These are phyloP conservation scores for Aspergillus texensis DNA, from an alignment of 2,329 filamentous ascomycete genomes.

Conservation along the genomic window DNA sequence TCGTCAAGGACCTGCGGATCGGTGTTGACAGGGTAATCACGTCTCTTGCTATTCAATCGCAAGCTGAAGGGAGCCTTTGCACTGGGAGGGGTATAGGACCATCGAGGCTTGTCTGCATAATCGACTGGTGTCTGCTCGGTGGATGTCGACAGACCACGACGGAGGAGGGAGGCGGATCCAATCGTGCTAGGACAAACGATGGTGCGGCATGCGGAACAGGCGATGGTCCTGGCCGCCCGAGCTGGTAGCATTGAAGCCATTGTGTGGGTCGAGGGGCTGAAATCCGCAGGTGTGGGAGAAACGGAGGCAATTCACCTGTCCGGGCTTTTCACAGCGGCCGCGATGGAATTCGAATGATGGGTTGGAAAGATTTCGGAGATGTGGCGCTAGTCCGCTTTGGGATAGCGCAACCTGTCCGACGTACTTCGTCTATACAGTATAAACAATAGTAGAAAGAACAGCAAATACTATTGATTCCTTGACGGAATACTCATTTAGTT, in stretches of 20 bases:
- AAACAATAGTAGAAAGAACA: background rate
- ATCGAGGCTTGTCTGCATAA: slow-evolving; percentile 58
- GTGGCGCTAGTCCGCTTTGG: slow-evolving; percentile 25
- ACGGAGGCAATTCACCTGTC: slow-evolving; percentile 9
- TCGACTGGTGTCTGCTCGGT: slow-evolving; percentile 34
- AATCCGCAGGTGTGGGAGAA: slow-evolving; percentile 22
- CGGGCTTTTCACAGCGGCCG: slow-evolving; percentile 15
- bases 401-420: slow-evolving; percentile 13
- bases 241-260: slow-evolving; percentile 55
- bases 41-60: slow-evolving; percentile 36
- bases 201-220: slow-evolving; percentile 35
- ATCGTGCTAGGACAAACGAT: slow-evolving; percentile 22
- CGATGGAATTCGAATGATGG: slow-evolving; percentile 22
- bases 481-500: background rate
- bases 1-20: slow-evolving; percentile 73
- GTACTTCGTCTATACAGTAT: background rate
- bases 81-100: slow-evolving; percentile 68
- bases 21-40: slow-evolving; percentile 68
- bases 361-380: slow-evolving; percentile 30
- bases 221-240: slow-evolving; percentile 41
- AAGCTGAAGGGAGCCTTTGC: slow-evolving; percentile 68
- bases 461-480: background rate
- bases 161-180: slow-evolving; percentile 21
- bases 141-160: slow-evolving; percentile 32
- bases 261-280: slow-evolving; percentile 18